These are phyloP conservation scores for Apium graveolens DNA, from an alignment of 129 eudicot species.

Conservation along the genomic window DNA sequence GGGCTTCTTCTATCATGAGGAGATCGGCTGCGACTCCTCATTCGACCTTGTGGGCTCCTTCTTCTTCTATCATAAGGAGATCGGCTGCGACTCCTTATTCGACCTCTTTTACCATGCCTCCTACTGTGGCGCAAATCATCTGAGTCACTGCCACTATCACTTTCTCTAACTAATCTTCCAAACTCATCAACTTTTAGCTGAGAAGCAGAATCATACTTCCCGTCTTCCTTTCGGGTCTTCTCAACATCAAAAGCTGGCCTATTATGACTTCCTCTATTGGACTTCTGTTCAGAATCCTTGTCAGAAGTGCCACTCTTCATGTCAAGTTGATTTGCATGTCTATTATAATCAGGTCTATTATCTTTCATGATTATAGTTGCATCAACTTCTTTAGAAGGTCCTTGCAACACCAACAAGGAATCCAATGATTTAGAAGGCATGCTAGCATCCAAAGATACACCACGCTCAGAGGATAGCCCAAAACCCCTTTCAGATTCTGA, in stretches of 20 bases:
- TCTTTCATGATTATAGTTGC: neutral
- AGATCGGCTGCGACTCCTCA: conserved; percentile 59
- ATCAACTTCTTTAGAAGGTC: neutral
- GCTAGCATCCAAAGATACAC: neutral
- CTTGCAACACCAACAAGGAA: conserved; percentile 11
- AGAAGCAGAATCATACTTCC: conserved; percentile 6
- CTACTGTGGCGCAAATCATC: conserved; percentile 35
- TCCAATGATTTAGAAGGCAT: neutral
- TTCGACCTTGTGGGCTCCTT: conserved; percentile 44
- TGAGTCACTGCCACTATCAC: conserved; percentile 67
- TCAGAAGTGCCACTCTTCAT: conserved; percentile 10
- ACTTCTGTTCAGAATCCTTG: conserved; percentile 13
- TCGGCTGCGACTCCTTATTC: conserved; percentile 57
- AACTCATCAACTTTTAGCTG: conserved; percentile 67
- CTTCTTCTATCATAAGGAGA: conserved; percentile 47
- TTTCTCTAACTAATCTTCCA: conserved; percentile 74
- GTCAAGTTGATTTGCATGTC: conserved; percentile 11
- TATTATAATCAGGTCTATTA: conserved; percentile 5
- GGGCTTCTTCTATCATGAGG: conserved; percentile 42
- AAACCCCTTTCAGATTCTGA: conserved; percentile 17
- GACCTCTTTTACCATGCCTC: conserved; percentile 58
- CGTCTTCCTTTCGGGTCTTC: conserved; percentile 25
- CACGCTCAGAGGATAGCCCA: neutral
- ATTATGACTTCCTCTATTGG: conserved; percentile 9
- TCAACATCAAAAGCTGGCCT: conserved; percentile 15